phyloP scores from a whole-genome alignment of 805 yeast species.

The Ogataea trehaloabstinens region DNA sequence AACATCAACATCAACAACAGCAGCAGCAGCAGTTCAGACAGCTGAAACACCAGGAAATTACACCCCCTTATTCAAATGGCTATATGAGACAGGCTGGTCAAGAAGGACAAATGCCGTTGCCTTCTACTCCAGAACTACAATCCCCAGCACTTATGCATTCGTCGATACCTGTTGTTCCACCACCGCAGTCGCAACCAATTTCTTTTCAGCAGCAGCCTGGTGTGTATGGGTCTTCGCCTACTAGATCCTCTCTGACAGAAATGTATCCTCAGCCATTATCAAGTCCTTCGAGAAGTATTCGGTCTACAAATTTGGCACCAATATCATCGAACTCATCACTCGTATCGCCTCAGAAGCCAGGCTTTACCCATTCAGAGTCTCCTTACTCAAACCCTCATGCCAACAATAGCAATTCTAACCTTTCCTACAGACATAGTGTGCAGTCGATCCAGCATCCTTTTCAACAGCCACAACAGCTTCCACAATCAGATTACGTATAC shows the following conservation, averaged over 20 bases:
- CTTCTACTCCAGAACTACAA: constrained; percentile 13
- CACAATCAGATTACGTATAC: constrained; percentile 58
- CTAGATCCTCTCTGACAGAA: constrained; percentile 20
- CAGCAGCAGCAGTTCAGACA: constrained; percentile 13
- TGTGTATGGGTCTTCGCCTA: constrained; percentile 26
- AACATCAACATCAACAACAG: constrained; percentile 11
- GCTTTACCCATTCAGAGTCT: constrained; percentile 15
- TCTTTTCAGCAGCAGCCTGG: constrained; percentile 8
- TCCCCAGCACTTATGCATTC: constrained; percentile 19
- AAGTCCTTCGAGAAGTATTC: constrained; percentile 34
- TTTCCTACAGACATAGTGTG: constrained; percentile 15
- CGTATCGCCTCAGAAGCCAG: constrained; percentile 26
- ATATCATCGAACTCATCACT: constrained; percentile 30
- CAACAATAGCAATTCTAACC: constrained; percentile 31
- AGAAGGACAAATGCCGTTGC: neutral
- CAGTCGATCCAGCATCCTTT: constrained; percentile 17
- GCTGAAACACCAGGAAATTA: constrained; percentile 15
- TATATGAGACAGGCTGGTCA: constrained; percentile 20
- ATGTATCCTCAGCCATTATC: constrained; percentile 30
- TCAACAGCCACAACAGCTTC: constrained; percentile 13
- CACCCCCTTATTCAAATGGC: constrained; percentile 14
- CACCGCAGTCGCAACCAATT: constrained; percentile 9
- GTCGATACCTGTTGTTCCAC: constrained; percentile 25
- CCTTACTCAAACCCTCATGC: constrained; percentile 21
- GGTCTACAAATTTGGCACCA: constrained; percentile 30